Conservation (phyloP, 176 grass and related monocot genomes). For the Melocanna baccifera region DNA sequence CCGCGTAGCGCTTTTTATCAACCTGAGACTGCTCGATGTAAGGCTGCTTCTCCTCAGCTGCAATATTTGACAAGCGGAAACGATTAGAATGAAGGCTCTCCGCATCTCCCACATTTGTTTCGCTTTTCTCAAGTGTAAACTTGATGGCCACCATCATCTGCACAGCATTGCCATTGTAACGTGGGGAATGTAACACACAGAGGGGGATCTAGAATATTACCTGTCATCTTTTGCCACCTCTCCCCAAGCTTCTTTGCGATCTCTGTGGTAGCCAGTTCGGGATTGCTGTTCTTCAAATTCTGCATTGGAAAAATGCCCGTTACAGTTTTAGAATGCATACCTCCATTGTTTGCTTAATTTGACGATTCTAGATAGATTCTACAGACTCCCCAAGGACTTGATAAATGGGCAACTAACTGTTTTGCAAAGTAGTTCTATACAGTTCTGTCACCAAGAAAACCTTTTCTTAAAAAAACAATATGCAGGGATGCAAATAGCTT, state of each 20-base stretch:
- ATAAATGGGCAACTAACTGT: no score
- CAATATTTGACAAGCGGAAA: not conserved
- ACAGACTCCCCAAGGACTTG: no score
- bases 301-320: constrained; percentile 22
- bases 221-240: constrained; percentile 78
- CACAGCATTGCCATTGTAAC: not conserved
- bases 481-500: constrained; percentile 28
- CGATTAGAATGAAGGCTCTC: not conserved
- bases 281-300: constrained; percentile 75
- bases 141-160: not conserved
- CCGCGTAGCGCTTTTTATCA: constrained; percentile 63
- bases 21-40: constrained; percentile 54
- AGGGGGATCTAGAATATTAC: constrained; percentile 30
- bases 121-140: no score
- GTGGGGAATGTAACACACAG: not conserved
- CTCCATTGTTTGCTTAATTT: constrained; percentile 4
- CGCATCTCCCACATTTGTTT: no score
- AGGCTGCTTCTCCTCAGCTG: constrained; percentile 69
- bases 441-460: no score
- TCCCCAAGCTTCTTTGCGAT: constrained; percentile 76
- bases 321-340: not conserved
- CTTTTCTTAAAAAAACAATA: no score
- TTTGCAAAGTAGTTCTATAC: no score
- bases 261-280: constrained; percentile 62
- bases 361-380: not conserved